Base-by-base conservation (phyloP, 306 rosid genomes). In the Quercus berberidifolia region DNA sequence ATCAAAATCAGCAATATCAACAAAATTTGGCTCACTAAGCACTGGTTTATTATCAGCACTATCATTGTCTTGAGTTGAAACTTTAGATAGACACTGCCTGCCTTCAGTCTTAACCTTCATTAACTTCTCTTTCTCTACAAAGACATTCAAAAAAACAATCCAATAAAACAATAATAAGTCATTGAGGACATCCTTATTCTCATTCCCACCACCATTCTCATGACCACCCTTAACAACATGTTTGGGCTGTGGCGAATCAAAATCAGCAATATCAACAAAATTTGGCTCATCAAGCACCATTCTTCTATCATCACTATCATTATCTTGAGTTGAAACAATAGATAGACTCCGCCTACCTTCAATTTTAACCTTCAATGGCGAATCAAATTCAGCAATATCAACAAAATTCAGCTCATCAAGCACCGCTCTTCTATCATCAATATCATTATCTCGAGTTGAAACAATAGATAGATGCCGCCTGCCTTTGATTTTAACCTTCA, bases 21-120 rank as follows among this genome's bases (percentile, higher is more conserved):
- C 81, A 77, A 88, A 71, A 0, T 17, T 59, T 11, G 86, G 79
- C 58, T 87, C 88, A 26, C 87, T 87, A 30, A 78, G 56, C 3
- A 33, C 85, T 28, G 4, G 69, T 52, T 18, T 65, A 55, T 85
- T 72, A 20, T 76, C 82, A 17, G 58, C 15, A 54, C 4, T 33
- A 75, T 68, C 82, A 17, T 73, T 78, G 1, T 77, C 89, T 21
- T 71, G 55, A n/a, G 84, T 33, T 23, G 89, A 86, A 72, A 86
- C 80, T 79, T 92, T 95, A 83, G 95, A 94, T 11, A 94, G 91
- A 51, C 95, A 97, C 54, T 97, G 97, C 3, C 91, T 85, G 20
- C 98, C 98, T 75, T 79, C 83, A 64, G 89, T 82, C 77, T 86
- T 90, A 78, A 91, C 89, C 90, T 90, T 94, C 7, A 41, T 70